A percentile compares a stretch with the other conserved stretches of the same genome.
Evolutionary conservation across 75 land plant species (phyloP).

Genomic region (Selaginella moellendorffii): DNA sequence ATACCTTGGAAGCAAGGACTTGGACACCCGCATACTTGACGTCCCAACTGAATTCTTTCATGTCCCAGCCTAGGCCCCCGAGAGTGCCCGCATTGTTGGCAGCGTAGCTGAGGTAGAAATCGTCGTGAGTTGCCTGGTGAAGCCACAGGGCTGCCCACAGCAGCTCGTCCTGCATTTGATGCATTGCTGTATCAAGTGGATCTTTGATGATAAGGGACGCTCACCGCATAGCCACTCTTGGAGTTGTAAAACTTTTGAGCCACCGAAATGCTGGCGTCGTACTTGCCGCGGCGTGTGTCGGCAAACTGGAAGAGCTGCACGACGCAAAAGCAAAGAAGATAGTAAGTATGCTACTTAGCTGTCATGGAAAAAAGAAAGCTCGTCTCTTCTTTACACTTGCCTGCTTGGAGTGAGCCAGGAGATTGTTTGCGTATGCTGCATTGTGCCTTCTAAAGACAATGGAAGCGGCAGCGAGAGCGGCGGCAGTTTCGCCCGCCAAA

Average conservation of each 20-base stretch:
- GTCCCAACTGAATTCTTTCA: conserved; percentile 71
- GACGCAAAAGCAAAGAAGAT: background rate
- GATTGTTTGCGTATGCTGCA: conserved; percentile 29
- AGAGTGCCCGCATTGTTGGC: conserved; percentile 26
- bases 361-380: no score
- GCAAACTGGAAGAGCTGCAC: conserved; percentile 7
- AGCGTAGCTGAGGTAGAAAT: conserved; percentile 38
- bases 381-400: conserved; percentile 18
- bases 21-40: conserved; percentile 75
- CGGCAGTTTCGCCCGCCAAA: conserved; percentile 60
- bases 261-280: conserved; percentile 5
- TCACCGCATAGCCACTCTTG: conserved; percentile 8
- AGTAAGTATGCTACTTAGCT: no score
- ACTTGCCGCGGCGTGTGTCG: conserved; percentile 8
- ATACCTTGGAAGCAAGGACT: conserved; percentile 42
- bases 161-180: conserved; percentile 45
- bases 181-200: background rate
- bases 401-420: conserved; percentile 36
- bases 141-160: conserved; percentile 83
- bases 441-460: conserved; percentile 32
- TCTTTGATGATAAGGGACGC: no score
- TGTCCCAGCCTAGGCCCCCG: conserved; percentile 50
- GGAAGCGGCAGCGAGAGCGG: conserved; percentile 60
- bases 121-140: conserved; percentile 36
- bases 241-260: conserved; percentile 8